phyloP scores from a whole-genome alignment of 2,329 filamentous ascomycete genomes.

The Parastagonospora avenae region DNA sequence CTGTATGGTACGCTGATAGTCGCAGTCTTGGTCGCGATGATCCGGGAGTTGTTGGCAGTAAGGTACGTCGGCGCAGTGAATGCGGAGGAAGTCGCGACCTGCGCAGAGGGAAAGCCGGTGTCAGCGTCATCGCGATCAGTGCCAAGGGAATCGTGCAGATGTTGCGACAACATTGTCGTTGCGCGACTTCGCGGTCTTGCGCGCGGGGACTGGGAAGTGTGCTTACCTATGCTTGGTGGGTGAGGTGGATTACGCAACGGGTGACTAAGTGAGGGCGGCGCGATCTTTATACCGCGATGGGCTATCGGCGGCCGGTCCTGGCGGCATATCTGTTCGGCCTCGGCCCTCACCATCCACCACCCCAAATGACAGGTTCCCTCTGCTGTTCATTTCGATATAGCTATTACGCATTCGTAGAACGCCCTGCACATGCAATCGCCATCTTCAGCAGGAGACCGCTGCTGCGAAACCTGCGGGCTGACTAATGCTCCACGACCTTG shows the following conservation, averaged over 20 bases:
- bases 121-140: slow-evolving; percentile 13
- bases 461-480: too few relatives aligned
- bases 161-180: slow-evolving; percentile 12
- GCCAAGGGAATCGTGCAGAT: slow-evolving; percentile 12
- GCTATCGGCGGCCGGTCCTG: too few relatives aligned
- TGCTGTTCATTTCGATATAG: too few relatives aligned
- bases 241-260: neutral
- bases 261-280: too few relatives aligned
- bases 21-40: neutral
- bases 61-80: slow-evolving; percentile 4
- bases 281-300: too few relatives aligned
- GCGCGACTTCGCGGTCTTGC: neutral
- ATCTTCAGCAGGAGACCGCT: too few relatives aligned
- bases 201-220: slow-evolving; percentile 3
- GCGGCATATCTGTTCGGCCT: too few relatives aligned
- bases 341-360: too few relatives aligned
- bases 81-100: slow-evolving; percentile 5
- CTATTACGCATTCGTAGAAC: too few relatives aligned
- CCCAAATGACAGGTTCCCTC: too few relatives aligned
- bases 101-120: slow-evolving; percentile 8
- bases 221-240: slow-evolving; percentile 20
- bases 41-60: slow-evolving; percentile 10
- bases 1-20: neutral
- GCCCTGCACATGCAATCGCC: too few relatives aligned
- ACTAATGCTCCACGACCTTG: too few relatives aligned